Percentiles rank a stretch among this genome's conserved stretches.
phyloP scores from a whole-genome alignment of 305 asterid genomes.

The Solanum chacoense region DNA sequence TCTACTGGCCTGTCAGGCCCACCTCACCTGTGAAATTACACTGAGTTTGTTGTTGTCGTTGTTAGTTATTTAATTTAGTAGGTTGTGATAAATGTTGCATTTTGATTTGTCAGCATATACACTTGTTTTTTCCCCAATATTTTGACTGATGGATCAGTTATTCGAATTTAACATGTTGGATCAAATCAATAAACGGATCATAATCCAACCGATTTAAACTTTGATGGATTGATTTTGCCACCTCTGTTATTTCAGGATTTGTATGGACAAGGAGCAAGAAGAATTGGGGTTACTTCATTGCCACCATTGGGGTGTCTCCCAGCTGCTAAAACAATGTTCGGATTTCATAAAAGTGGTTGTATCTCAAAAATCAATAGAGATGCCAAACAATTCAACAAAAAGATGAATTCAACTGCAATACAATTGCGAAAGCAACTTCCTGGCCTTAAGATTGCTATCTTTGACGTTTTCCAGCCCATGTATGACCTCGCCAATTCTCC shows the following conservation, averaged over 20 bases:
- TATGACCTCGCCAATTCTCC: constrained; percentile 49
- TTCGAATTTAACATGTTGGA: too few species aligned
- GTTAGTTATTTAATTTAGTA: too few species aligned
- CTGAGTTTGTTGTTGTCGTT: too few species aligned
- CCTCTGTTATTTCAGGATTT: constrained; percentile 9
- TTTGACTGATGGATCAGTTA: too few species aligned
- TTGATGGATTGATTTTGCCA: constrained; percentile 7
- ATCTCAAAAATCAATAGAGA: constrained; percentile 51
- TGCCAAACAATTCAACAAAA: constrained; percentile 59
- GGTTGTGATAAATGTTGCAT: too few species aligned
- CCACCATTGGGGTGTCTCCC: constrained; percentile 85
- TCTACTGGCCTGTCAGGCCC: too few species aligned
- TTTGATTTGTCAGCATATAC: too few species aligned
- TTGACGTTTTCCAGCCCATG: constrained; percentile 65
- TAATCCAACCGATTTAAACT: neutral
- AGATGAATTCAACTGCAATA: constrained; percentile 46
- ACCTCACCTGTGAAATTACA: too few species aligned
- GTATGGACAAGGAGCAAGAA: constrained; percentile 68
- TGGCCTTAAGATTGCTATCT: constrained; percentile 50
- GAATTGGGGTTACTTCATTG: constrained; percentile 74
- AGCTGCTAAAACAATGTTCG: constrained; percentile 52
- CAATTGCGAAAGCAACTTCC: constrained; percentile 51
- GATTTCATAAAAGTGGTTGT: constrained; percentile 57
- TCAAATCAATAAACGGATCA: too few species aligned
- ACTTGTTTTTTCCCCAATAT: too few species aligned